Base-by-base conservation (phyloP, 2,329 filamentous ascomycete species). In the Clonostachys sp. region DNA sequence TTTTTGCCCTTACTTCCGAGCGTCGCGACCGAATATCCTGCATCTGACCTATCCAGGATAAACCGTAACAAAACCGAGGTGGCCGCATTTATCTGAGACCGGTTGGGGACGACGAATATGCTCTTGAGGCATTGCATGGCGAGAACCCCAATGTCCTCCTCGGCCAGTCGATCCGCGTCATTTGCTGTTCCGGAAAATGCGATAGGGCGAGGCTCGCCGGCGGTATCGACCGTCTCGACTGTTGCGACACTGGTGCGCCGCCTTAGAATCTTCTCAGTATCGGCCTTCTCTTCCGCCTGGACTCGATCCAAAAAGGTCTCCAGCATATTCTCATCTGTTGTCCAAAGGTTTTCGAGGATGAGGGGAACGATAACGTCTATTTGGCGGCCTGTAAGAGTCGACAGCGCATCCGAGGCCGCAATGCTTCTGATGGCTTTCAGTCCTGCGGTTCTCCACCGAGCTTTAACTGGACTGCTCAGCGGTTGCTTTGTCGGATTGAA, bases 121-220 rank as follows among this genome's bases (percentile, higher is more conserved):
- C 87, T 84, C 66, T 92, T 89, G 47, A 99, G 71, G 61, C 91
- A 95, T 57, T 91, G 86, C 56, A 96, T 75, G 5, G 94, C 92
- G 52, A 95, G 73, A 8, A 95, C 75, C 30, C 88, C 88, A 14
- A 91, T 90, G 60, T 95, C 88, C 68, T 96, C 86, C 66, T 97
- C 91, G 2, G 90, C 91, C 50, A 94, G 72, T 63, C 86, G 89
- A 66, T 97, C 94, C 24, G 90, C 90, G 61, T 96, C 92, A 20
- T 86, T 86, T 1, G 89, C 87, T 1, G 89, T 90, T 47, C 86
- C 89, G 2, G 87, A 81, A n/a, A 90, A 80, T 20, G 88, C 87
- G 41, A 87, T 78, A 6, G 79, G 78, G 51, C 87, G 87, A 6
- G 83, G 78, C 40, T 84, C 81, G 44, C 73, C 74, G 2, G 67